Percentiles rank a stretch among this genome's conserved stretches.
These are phyloP conservation scores for Aspergillus oerlinghausenensis DNA, from an alignment of 2,329 filamentous ascomycete genomes.

Conservation along the genomic window DNA sequence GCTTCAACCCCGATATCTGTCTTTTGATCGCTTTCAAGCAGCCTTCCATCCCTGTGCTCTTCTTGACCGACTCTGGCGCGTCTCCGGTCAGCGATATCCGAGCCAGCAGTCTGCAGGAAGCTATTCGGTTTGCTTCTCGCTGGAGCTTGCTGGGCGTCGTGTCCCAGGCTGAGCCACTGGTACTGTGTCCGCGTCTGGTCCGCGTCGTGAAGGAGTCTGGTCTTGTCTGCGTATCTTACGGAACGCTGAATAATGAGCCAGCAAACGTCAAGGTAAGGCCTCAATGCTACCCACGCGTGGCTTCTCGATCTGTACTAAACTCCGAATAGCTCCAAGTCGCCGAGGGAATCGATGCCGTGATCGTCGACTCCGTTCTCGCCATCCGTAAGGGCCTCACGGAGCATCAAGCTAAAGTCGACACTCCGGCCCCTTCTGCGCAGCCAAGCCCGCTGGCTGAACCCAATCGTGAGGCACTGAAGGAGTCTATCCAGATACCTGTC, in stretches of 20 bases:
- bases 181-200: constrained; percentile 82
- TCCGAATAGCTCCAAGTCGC: constrained; percentile 70
- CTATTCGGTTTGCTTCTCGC: constrained; percentile 84
- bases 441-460: constrained; percentile 20
- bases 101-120: constrained; percentile 88
- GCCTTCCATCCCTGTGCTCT: constrained; percentile 90
- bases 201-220: constrained; percentile 91
- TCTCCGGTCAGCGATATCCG: constrained; percentile 78
- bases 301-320: constrained; percentile 6
- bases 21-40: constrained; percentile 94
- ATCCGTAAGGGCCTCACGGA: constrained; percentile 83
- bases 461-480: constrained; percentile 16
- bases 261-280: constrained; percentile 72
- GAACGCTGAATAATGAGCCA: constrained; percentile 82
- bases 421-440: constrained; percentile 20
- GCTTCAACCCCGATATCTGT: constrained; percentile 96
- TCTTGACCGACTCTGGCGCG: constrained; percentile 86
- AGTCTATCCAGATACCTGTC: constrained; percentile 22
- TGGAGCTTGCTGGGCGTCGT: constrained; percentile 96
- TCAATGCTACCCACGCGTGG: background rate
- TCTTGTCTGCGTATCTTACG: constrained; percentile 91
- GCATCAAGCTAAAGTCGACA: constrained; percentile 21
- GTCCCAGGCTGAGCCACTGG: constrained; percentile 78
- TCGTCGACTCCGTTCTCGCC: constrained; percentile 89
- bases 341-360: constrained; percentile 95